phyloP scores from a whole-genome alignment of 495 filamentous ascomycete genomes.

The Bombardia bombarda region DNA sequence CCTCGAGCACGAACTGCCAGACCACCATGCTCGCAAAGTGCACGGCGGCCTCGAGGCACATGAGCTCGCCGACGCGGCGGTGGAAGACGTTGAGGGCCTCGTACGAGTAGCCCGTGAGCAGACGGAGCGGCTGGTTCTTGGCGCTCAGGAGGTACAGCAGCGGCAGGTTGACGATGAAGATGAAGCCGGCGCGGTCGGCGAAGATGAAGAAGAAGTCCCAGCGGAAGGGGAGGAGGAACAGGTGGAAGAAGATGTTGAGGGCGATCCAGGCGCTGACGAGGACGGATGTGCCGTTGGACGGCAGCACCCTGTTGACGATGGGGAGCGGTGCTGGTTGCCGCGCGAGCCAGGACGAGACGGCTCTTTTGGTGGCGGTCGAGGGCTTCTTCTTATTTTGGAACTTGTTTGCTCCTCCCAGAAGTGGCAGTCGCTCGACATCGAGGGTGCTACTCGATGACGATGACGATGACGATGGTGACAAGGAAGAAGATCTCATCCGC shows the following conservation, averaged over 20 bases:
- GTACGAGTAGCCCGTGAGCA: slow-evolving; percentile 54
- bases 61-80: slow-evolving; percentile 20
- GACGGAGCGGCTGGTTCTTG: slow-evolving; percentile 53
- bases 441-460: slow-evolving; percentile 12
- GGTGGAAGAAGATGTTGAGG: slow-evolving; percentile 48
- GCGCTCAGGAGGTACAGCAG: slow-evolving; percentile 53
- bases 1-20: slow-evolving; percentile 29
- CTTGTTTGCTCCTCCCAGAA: slow-evolving; percentile 1
- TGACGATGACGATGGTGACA: no score
- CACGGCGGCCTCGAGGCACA: slow-evolving; percentile 27
- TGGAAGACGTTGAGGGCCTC: slow-evolving; percentile 58
- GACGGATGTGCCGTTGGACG: slow-evolving; percentile 45
- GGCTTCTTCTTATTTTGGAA: neutral
- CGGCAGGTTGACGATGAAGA: slow-evolving; percentile 47
- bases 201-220: slow-evolving; percentile 43
- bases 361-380: neutral
- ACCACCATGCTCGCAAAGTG: slow-evolving; percentile 33
- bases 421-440: slow-evolving; percentile 14
- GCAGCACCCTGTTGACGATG: slow-evolving; percentile 44
- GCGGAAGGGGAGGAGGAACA: slow-evolving; percentile 39
- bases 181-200: slow-evolving; percentile 48
- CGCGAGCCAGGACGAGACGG: slow-evolving; percentile 28
- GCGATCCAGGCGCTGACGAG: slow-evolving; percentile 39
- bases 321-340: slow-evolving; percentile 50
- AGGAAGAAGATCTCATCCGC: no score